Evolutionary conservation across 352 stramenopile species (phyloP), one percentile per base, ranked within the genome.

Genomic region (Phytopythium cucurbitacearum): DNA sequence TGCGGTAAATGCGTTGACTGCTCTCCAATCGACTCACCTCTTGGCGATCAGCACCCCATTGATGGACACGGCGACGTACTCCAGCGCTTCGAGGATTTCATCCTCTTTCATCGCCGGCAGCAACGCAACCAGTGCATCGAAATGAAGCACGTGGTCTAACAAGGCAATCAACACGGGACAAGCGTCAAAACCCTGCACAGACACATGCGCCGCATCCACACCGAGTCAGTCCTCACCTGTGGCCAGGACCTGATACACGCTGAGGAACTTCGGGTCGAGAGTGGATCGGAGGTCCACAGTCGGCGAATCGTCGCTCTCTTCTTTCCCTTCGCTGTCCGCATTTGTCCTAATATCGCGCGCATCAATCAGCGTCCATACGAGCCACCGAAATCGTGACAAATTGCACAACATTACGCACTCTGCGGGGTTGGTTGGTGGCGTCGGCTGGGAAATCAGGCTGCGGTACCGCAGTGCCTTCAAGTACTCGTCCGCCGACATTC

Each of bases 401-500:
- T 12, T 6, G 21, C 21, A 16, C 8, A 13, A 46, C 5, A 50
- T 5, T 9, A 49, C 62, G 34, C 59, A 68, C 55, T 62, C 54
- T 21, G 66, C 57, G 11, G 51, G 47, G 42, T 65, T 77, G 7
- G 48, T 55, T 5, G 53, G 35, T 43, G 60, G 9, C 41, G 53
- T 49, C 3, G 60, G 47, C 13, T 70, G 67, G 36, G 79, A 60
- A 6, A 53, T 43, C 59, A 64, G 66, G 36, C 62, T 64, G 15
- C 82, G 80, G 53, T 93, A 93, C 12, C 82, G 80, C 58, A 93
- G 57, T 8, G 83, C 78, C 51, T 83, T 80, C 5, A 94, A 72
- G 59, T 91, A 94, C 57, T 87, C 71, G 0, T 76, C 68, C 0
- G 77, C 46, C 3, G 84, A 80, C 74, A 90, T 85, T 1, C 69